Base-by-base conservation (phyloP, 2,329 filamentous ascomycete species). In the Xylaria hypoxylon region DNA sequence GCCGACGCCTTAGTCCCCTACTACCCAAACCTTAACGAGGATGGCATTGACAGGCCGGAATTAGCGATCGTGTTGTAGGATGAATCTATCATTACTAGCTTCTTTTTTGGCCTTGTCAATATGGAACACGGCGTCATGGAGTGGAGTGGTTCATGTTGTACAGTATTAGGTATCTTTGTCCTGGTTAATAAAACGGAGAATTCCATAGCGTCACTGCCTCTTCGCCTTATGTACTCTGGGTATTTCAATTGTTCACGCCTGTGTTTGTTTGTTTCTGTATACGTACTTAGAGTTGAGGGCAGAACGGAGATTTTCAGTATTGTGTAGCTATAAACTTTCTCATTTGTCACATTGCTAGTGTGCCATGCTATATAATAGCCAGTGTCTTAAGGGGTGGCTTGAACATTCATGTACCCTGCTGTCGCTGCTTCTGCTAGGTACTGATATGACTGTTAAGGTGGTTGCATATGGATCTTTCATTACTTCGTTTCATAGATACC, bases 1-100 rank as follows among this genome's bases (percentile, higher is more conserved):
- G 95, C 95, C 19, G 96, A 99, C 79, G 89, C 93, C 31, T 96
- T 99, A 89, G 92, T 99, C 62, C 96, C 96, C 2, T 97, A 97
- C 76, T 99, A 97, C 77, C 96, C 95, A 1, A 91, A 91, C 70
- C 80, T 97, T 70, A 91, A 92, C 62, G 93, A 96, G 68, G 92
- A 96, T 70, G 89, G 89, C 64, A 82, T 95, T 75, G 89, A 92
- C 74, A 86, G 94, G 75, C 88, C 91, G 47, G 94, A 97, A 81
- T 79, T 97, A 79, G 89, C 89, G 10, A 95, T 97, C 79, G 87
- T 97, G 73, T 83, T 97, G 78, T 97, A 70, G 55, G 53, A 48
- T 19, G 22, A 31, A 48, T 38, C 11, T 61, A 42, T 64, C 5
- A 61, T 66, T 53, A 31, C 15, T 13, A 26, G 52, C 15, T 26